Evolutionary conservation across 805 yeast species (phyloP), one percentile per base, ranked within the genome.

Genomic region (Candida loeiensis): DNA sequence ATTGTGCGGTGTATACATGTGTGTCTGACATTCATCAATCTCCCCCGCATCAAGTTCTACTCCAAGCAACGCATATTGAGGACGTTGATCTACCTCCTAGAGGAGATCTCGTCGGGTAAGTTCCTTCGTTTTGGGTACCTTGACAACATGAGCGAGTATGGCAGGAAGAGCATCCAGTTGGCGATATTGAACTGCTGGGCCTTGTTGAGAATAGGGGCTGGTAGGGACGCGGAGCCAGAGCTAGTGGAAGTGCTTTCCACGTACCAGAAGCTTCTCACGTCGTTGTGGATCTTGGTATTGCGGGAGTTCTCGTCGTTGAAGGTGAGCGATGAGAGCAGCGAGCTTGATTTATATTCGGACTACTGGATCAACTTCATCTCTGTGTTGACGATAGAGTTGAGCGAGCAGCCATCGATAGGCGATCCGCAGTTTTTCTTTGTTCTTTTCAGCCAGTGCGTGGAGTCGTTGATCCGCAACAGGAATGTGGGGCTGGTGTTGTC

Each of bases 361-460:
- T 75, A 80, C 27, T 89, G 96, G 96, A 64, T 84, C 26, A 85
- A 82, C 49, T 73, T 88, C 45, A 79, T 85, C 7, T 82, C 83
- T 37, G 96, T 86, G 0, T 68, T 89, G 46, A 82, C 93, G 11
- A 66, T 79, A 6, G 67, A 85, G 28, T 66, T 84, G 29, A 79
- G 79, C 29, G 67, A 64, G 15, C 71, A 82, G 45, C 64, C 71
- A 2, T 49, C 59, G 0, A 55, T 69, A 9, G 79, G 73, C 8
- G 89, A 82, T 45, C 64, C 77, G 1, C 69, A 74, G 4, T 85
- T 89, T 49, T 81, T 85, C 59, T 85, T 87, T 54, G 82, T 89
- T 21, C 58, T 90, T 28, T 85, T 84, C 62, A 85, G 96, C 8
- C 85, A 86, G 49, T 87, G 96, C 56, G 71, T 89, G 35, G 95